Evolutionary conservation across 129 eudicot genomes (phyloP), one percentile per base, ranked within the genome.

Genomic region (Flaveria bidentis): DNA sequence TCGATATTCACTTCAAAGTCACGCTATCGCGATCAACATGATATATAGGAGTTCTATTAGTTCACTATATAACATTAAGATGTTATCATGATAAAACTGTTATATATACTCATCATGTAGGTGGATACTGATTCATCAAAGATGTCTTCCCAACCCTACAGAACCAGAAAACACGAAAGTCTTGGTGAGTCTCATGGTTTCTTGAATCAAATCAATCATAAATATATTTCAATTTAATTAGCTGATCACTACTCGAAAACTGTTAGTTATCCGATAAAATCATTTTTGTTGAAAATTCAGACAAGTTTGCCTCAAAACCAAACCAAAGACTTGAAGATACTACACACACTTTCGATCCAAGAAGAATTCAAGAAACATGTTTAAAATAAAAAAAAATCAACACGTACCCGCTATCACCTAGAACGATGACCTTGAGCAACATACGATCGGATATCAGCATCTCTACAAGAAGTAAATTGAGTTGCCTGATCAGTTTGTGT

Each of bases 381-480:
- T 9, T 15, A 14, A 16, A 17, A 9, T 53, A 18, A 16, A 1
- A 4, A 28, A 28, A 28, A 63, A 74, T 58, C 3, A 9, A 52
- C 9, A 58, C 83, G 12, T 85, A 91, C 97, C 92, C 96, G 52
- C 92, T 87, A 57, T 92, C 97, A 5, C 97, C 97, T 15, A 92
- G 92, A 71, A 92, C 91, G 41, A 92, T 89, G 83, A 92, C 85
- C 85, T 92, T 92, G 70, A 92, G 97, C 89, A 92, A 82, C 76
- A 88, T 84, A 71, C 97, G 82, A 66, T 85, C 83, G 1, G 87
- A 84, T 74, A 63, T 73, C 62, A 74, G 65, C 96, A 89, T 89
- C 55, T 63, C 61, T 36, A 42, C 11, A 18, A 12, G 9, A 79
- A 71, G 9, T 49, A 15, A 18, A 58, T 60, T 46, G 2, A 17